Evolutionary conservation across 2,329 filamentous ascomycete genomes (phyloP), one percentile per base, ranked within the genome.

Genomic region (Lasiodiplodia citricola): DNA sequence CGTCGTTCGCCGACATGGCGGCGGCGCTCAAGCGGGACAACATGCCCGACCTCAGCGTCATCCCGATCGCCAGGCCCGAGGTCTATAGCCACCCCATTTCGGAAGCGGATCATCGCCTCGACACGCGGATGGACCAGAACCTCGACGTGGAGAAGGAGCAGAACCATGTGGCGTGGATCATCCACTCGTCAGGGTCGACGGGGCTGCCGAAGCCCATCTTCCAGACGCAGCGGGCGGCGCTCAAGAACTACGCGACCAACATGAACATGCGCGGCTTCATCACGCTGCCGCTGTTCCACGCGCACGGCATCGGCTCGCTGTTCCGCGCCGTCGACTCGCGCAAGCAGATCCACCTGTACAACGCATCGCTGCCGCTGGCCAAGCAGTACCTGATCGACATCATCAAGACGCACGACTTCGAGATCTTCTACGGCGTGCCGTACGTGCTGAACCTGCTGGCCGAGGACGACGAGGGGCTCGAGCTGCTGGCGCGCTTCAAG

Each of bases 381-480:
- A 73, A 73, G 8, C 73, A 74, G 47, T 75, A 77, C 44, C 70
- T 80, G 23, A 71, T 75, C 3, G 35, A 75, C 73, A 67, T 76
- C 74, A 68, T 68, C 38, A 51, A 44, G 23, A 31, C 38, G 25
- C 60, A 68, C 68, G 71, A 82, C 23, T 82, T 84, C 0, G 83
- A 90, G 65, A 84, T 87, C 21, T 85, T 91, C 44, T 85, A 89
- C 69, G 85, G 82, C 3, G 89, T 91, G 0, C 89, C 90, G 0
- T 91, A 91, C 71, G 85, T 87, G 0, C 76, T 92, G n/a, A 90
- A 91, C 73, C 78, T 92, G 0, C 80, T 91, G 1, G 84, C 85
- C 0, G 90, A 91, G 74, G 83, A 84, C 0, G 79, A 85, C 0
- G 82, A 85, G 21, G 90, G 89, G 0, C 82, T 89, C n/a, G 73